These are phyloP conservation scores for Ligustrum vulgare DNA, from an alignment of 257 asterid species.

Conservation along the genomic window DNA sequence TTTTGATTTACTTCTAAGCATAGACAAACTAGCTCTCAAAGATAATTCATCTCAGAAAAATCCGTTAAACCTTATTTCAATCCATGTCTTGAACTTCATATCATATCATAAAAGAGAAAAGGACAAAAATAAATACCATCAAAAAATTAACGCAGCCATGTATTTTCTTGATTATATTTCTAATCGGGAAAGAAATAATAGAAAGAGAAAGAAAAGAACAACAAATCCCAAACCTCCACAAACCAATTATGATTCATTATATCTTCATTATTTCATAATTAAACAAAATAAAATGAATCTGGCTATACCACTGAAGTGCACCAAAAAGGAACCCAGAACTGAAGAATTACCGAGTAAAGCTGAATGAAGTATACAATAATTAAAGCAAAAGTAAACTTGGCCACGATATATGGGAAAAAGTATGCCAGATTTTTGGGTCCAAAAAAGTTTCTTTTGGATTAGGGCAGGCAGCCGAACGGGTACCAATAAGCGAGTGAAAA, in stretches of 20 bases:
- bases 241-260: background rate
- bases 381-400: background rate
- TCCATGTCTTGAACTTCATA: background rate
- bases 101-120: background rate
- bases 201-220: background rate
- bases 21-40: background rate
- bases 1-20: background rate
- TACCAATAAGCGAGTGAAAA: background rate
- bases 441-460: slow-evolving; percentile 20
- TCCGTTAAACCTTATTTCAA: background rate
- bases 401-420: background rate
- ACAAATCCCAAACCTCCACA: background rate
- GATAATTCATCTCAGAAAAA: background rate
- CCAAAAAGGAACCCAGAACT: background rate
- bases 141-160: background rate
- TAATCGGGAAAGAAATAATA: background rate
- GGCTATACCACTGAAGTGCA: background rate
- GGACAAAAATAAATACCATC: background rate
- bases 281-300: background rate
- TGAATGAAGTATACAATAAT: background rate
- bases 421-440: slow-evolving; percentile 14
- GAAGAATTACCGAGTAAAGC: background rate
- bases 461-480: slow-evolving; percentile 20
- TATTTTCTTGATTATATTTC: background rate
- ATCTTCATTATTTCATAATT: background rate